Percentiles rank a stretch among this genome's conserved stretches.
These are phyloP conservation scores for Pseudogymnoascus sp. DNA, from an alignment of 2,329 filamentous ascomycete genomes.

Conservation along the genomic window DNA sequence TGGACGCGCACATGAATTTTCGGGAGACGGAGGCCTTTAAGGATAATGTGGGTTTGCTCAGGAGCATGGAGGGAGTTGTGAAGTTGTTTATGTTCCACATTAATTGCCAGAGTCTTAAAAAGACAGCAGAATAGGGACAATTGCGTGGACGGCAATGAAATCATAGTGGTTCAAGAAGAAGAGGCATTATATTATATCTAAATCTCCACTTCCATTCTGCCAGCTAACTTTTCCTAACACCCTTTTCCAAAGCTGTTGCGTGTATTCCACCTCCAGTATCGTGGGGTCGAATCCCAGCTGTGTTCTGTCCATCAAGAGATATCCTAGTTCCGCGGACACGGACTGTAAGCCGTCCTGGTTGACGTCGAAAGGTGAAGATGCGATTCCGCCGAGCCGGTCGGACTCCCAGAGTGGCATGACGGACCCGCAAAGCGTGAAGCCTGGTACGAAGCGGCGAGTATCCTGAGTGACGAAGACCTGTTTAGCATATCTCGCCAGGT, in stretches of 20 bases:
- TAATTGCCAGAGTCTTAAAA: constrained; percentile 9
- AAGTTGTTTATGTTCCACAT: constrained; percentile 21
- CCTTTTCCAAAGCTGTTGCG: background rate
- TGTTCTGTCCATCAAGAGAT: no score
- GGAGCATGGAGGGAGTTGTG: constrained; percentile 20
- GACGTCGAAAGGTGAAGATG: no score
- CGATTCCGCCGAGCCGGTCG: no score
- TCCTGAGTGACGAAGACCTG: no score
- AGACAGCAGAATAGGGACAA: background rate
- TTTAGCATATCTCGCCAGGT: no score
- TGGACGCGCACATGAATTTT: constrained; percentile 33
- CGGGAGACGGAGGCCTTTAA: constrained; percentile 32
- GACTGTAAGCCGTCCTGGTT: no score
- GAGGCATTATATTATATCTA: background rate
- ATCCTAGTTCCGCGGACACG: no score
- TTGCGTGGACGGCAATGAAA: background rate
- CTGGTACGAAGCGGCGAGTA: no score
- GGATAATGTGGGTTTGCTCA: constrained; percentile 24
- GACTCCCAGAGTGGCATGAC: no score
- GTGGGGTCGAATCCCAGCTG: no score
- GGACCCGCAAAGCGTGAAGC: no score
- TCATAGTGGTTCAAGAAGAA: background rate
- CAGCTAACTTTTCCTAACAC: background rate
- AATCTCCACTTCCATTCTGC: background rate
- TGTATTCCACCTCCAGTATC: no score